phyloP scores from a whole-genome alignment of 805 yeast genomes.

The Isabelozyma heimii region DNA sequence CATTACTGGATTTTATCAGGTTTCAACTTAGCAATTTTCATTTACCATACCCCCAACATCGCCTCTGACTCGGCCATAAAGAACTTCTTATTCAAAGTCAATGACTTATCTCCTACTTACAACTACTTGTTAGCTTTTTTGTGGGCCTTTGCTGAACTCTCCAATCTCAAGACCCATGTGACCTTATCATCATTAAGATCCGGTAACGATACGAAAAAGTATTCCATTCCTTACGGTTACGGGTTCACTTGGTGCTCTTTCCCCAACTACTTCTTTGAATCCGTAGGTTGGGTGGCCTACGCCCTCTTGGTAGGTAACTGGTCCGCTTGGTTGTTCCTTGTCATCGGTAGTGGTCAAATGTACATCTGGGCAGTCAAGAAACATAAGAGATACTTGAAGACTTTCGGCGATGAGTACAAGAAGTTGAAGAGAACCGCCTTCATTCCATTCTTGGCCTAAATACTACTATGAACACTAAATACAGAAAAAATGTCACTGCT shows the following conservation, averaged over 20 bases:
- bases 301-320: slow-evolving; percentile 75
- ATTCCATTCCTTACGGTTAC: slow-evolving; percentile 78
- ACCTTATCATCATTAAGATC: slow-evolving; percentile 60
- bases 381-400: slow-evolving; percentile 63
- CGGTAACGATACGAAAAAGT: slow-evolving; percentile 48
- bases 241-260: slow-evolving; percentile 79
- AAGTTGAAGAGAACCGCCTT: slow-evolving; percentile 67
- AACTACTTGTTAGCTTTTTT: slow-evolving; percentile 35
- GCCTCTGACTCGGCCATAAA: slow-evolving; percentile 12
- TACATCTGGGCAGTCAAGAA: slow-evolving; percentile 87
- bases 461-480: neutral
- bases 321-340: slow-evolving; percentile 67
- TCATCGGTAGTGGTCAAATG: slow-evolving; percentile 80
- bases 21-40: slow-evolving; percentile 46
- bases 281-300: slow-evolving; percentile 68
- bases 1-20: slow-evolving; percentile 97
- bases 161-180: slow-evolving; percentile 72
- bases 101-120: slow-evolving; percentile 31
- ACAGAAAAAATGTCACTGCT: neutral
- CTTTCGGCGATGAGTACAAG: slow-evolving; percentile 78
- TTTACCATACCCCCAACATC: slow-evolving; percentile 27
- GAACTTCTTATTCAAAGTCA: slow-evolving; percentile 43
- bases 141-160: slow-evolving; percentile 62
- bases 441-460: slow-evolving; percentile 68
- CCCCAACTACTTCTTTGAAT: slow-evolving; percentile 93